phyloP scores from a whole-genome alignment of 139 green algal species.

The Micractinium sp. region DNA sequence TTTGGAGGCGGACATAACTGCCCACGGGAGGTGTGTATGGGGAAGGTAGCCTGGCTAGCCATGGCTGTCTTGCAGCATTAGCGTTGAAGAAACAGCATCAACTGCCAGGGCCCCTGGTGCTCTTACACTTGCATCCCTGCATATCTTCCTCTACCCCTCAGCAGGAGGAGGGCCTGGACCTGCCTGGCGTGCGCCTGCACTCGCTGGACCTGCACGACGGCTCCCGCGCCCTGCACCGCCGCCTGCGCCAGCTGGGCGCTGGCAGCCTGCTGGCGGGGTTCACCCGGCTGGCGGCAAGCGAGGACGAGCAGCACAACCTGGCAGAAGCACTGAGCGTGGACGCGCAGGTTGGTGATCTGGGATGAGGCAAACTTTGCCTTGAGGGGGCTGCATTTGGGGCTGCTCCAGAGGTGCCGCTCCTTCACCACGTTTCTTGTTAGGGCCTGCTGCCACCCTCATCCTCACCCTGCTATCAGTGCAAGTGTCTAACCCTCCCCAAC shows the following conservation, averaged over 20 bases:
- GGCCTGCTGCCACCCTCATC: background rate
- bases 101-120: too few relatives aligned
- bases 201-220: background rate
- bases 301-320: slow-evolving; percentile 11
- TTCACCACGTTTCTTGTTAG: too few relatives aligned
- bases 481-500: background rate
- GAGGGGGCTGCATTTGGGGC: background rate
- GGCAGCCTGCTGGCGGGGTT: slow-evolving; percentile 12
- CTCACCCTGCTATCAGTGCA: background rate
- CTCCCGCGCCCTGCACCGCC: slow-evolving; percentile 10
- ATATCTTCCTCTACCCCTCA: background rate
- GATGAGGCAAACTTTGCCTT: background rate
- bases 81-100: too few relatives aligned
- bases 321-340: background rate
- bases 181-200: slow-evolving; percentile 4
- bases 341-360: background rate
- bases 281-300: background rate
- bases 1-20: background rate
- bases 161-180: slow-evolving; percentile 9
- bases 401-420: background rate
- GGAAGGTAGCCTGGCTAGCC: too few relatives aligned
- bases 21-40: too few relatives aligned
- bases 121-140: too few relatives aligned
- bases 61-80: too few relatives aligned
- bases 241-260: slow-evolving; percentile 13